phyloP scores from a whole-genome alignment of 2,329 filamentous ascomycete species.

The Dothideomycetes sp. region DNA sequence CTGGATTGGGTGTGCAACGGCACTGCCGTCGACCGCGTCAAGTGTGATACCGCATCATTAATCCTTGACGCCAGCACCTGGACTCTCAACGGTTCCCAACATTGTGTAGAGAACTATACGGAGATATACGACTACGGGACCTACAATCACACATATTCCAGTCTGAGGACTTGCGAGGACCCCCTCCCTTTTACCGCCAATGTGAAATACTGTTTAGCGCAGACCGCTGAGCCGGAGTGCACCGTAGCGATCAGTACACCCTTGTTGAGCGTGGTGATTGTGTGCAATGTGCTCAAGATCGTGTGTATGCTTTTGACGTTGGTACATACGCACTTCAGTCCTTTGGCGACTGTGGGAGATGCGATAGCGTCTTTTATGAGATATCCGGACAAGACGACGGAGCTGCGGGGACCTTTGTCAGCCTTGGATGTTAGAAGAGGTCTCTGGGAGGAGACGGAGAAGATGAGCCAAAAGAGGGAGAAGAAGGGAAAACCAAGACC shows the following conservation, averaged over 20 bases:
- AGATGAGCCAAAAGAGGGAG: no score
- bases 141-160: no score
- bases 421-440: no score
- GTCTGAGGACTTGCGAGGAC: no score
- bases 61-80: neutral
- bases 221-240: neutral
- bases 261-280: neutral
- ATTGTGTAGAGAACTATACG: no score
- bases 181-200: no score
- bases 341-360: constrained; percentile 11
- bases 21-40: neutral
- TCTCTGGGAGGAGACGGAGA: no score
- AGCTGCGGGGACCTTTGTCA: no score
- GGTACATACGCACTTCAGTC: neutral
- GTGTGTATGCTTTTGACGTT: neutral
- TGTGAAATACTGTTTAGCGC: neutral
- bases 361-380: constrained; percentile 6
- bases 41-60: neutral
- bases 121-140: no score
- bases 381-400: no score
- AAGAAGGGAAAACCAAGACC: no score
- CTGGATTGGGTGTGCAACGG: constrained; percentile 1
- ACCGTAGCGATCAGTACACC: neutral
- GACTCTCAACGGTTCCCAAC: neutral
- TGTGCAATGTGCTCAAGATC: constrained; percentile 4